A percentile compares a stretch with the other conserved stretches of the same genome.
Evolutionary conservation across 1,284 basidiomycete species (phyloP).

Genomic region (Sporisorium exsertum): DNA sequence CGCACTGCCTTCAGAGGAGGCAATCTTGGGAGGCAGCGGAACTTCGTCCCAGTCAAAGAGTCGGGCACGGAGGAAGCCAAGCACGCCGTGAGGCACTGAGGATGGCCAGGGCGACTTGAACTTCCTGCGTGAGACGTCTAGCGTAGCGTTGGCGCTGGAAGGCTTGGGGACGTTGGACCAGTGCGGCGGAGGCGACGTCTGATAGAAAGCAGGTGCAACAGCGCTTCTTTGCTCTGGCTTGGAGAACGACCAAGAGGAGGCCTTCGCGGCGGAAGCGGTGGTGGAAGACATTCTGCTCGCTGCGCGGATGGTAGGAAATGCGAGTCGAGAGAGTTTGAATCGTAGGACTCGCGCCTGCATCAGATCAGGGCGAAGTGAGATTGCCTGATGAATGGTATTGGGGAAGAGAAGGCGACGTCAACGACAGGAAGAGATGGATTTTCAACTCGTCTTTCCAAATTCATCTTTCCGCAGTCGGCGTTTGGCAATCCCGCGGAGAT

Average conservation of each 20-base stretch:
- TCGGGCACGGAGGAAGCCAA: conserved; percentile 46
- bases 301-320: not conserved
- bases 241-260: conserved; percentile 29
- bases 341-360: conserved; percentile 23
- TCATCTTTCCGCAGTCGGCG: not conserved
- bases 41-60: conserved; percentile 59
- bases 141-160: not conserved
- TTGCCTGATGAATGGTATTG: not conserved
- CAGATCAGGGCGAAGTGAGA: not conserved
- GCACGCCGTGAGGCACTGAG: conserved; percentile 24
- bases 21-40: conserved; percentile 39
- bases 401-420: not conserved
- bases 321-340: conserved; percentile 8
- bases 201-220: conserved; percentile 47
- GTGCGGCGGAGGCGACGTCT: conserved; percentile 50
- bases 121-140: conserved; percentile 21
- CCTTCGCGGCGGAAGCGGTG: not conserved
- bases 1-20: conserved; percentile 15
- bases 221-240: conserved; percentile 13
- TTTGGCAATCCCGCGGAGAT: conserved; percentile 28
- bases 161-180: conserved; percentile 35
- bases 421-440: not conserved
- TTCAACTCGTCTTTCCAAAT: not conserved
- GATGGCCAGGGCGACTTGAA: conserved; percentile 58
- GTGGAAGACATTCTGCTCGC: conserved; percentile 42